phyloP scores from a whole-genome alignment of 352 stramenopile species.

The Phytophthora lateralis region DNA sequence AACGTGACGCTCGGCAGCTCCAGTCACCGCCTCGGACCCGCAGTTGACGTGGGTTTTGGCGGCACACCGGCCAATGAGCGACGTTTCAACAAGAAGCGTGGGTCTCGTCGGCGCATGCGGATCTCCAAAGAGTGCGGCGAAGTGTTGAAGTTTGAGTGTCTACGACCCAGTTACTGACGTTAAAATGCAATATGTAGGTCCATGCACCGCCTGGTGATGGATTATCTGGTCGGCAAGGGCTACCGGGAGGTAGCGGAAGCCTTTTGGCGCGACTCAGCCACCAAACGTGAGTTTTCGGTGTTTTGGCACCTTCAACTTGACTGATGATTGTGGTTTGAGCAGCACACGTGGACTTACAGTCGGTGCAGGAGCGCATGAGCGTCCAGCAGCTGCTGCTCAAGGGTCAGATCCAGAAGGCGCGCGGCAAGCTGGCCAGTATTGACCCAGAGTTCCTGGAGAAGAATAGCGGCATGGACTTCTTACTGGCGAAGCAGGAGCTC shows the following conservation, averaged over 20 bases:
- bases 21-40: conserved; percentile 19
- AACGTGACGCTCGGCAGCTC: conserved; percentile 28
- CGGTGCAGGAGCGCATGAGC: conserved; percentile 73
- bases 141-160: not conserved
- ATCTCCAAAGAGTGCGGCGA: conserved; percentile 70
- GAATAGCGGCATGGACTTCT: conserved; percentile 68
- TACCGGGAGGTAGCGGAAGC: conserved; percentile 79
- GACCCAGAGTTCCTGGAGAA: conserved; percentile 65
- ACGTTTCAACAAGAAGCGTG: conserved; percentile 35
- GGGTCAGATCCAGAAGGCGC: conserved; percentile 64
- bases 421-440: conserved; percentile 57
- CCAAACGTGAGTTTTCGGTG: conserved; percentile 54
- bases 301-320: conserved; percentile 19
- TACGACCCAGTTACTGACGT: conserved; percentile 2
- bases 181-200: conserved; percentile 38
- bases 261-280: conserved; percentile 73
- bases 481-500: conserved; percentile 82
- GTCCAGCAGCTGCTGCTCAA: conserved; percentile 72
- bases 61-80: conserved; percentile 20
- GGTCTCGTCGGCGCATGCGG: conserved; percentile 48
- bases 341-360: conserved; percentile 79
- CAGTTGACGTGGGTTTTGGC: conserved; percentile 17
- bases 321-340: conserved; percentile 3
- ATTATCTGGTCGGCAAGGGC: conserved; percentile 82
- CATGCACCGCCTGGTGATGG: conserved; percentile 84